These are phyloP conservation scores for Peniophora sp. DNA, from an alignment of 1,284 basidiomycete species.

Conservation along the genomic window DNA sequence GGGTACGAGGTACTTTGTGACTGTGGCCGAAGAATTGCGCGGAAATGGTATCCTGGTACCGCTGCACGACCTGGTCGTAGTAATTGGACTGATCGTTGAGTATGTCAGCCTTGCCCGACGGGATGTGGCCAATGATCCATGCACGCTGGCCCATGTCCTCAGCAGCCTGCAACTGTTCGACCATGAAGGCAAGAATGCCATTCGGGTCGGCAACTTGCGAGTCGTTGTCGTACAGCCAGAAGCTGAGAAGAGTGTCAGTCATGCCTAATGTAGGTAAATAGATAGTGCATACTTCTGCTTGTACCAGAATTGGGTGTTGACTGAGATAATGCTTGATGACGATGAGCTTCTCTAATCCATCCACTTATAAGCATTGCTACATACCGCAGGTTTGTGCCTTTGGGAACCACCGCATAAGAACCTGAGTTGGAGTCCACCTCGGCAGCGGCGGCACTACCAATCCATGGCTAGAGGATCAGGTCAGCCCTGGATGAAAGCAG, in stretches of 20 bases:
- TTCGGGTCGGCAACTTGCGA: neutral
- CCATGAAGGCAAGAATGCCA: neutral
- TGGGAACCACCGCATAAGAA: constrained; percentile 6
- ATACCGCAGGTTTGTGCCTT: constrained; percentile 6
- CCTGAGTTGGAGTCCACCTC: constrained; percentile 8
- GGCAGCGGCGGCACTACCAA: constrained; percentile 5
- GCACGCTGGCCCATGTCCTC: constrained; percentile 1
- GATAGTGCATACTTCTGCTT: constrained; percentile 4
- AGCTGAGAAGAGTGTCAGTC: constrained; percentile 7
- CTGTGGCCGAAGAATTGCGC: constrained; percentile 43
- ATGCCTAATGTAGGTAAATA: neutral
- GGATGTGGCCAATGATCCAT: neutral
- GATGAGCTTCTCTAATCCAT: no score
- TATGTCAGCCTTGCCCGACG: neutral
- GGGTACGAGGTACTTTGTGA: constrained; percentile 19
- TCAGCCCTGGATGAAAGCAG: no score
- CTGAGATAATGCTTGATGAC: constrained; percentile 14
- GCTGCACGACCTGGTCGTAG: constrained; percentile 48
- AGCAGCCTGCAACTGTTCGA: neutral
- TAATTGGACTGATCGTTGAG: constrained; percentile 35
- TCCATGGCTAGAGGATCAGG: constrained; percentile 11
- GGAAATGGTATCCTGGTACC: constrained; percentile 50
- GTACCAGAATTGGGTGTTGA: constrained; percentile 22
- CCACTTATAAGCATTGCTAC: neutral
- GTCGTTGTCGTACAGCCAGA: constrained; percentile 21